Percentiles rank a stretch among this genome's conserved stretches.
These are phyloP conservation scores for Chiua virens DNA, from an alignment of 768 basidiomycete genomes.

Conservation along the genomic window DNA sequence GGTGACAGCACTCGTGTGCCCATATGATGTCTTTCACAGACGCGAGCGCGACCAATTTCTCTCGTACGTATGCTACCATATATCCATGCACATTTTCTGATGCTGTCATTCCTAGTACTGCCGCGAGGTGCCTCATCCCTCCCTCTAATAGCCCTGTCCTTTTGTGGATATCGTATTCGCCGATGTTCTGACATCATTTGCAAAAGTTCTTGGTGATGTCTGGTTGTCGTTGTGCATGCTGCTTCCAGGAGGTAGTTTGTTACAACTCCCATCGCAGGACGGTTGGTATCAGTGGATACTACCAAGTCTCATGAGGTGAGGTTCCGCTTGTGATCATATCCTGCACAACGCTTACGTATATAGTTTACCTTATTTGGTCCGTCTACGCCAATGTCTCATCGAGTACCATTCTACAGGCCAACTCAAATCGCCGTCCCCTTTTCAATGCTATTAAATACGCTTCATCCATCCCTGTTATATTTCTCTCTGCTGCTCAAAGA, in stretches of 20 bases:
- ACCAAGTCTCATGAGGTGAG: conserved; percentile 85
- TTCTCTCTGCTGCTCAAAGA: conserved; percentile 88
- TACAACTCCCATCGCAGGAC: conserved; percentile 58
- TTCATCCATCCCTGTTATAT: conserved; percentile 94
- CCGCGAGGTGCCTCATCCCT: conserved; percentile 76
- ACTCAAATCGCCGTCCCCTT: conserved; percentile 69
- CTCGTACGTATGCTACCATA: conserved; percentile 48
- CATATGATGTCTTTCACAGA: conserved; percentile 66
- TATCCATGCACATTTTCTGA: not conserved
- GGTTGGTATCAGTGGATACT: conserved; percentile 74
- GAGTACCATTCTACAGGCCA: conserved; percentile 70
- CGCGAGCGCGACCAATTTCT: conserved; percentile 76
- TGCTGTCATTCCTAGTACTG: conserved; percentile 45
- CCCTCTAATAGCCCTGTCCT: conserved; percentile 56
- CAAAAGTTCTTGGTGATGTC: conserved; percentile 93
- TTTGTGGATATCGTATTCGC: conserved; percentile 94
- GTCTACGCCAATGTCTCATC: conserved; percentile 90
- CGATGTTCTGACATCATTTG: conserved; percentile 94
- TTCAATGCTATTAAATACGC: conserved; percentile 96
- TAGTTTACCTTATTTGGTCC: conserved; percentile 84
- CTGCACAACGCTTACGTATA: conserved; percentile 1
- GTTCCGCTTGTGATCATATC: not conserved
- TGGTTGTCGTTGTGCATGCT: conserved; percentile 90
- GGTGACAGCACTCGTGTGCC: conserved; percentile 59
- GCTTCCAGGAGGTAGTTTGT: conserved; percentile 76